Evolutionary conservation across 2,329 filamentous ascomycete species (phyloP).

Genomic region (Leptographium lundbergii): DNA sequence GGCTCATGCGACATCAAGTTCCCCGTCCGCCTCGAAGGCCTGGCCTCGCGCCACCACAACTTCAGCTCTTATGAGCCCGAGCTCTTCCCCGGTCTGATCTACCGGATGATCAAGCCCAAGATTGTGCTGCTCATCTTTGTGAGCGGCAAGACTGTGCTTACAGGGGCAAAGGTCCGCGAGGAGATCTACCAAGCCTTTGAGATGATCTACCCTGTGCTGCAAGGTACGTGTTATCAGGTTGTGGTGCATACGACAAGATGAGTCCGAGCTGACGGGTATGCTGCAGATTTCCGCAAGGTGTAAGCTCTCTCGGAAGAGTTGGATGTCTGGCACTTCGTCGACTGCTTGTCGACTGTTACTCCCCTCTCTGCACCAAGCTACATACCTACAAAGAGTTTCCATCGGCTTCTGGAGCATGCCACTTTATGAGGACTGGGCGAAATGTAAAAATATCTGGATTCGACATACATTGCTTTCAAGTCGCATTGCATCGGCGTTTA

Average conservation of each 20-base stretch:
- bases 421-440: not conserved
- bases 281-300: slow-evolving; percentile 44
- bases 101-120: slow-evolving; percentile 99
- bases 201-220: slow-evolving; percentile 92
- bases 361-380: not conserved
- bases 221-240: slow-evolving; percentile 43
- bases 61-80: slow-evolving; percentile 99
- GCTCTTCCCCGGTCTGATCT: slow-evolving; percentile 96
- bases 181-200: slow-evolving; percentile 97
- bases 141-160: slow-evolving; percentile 94
- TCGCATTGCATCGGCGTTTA: slow-evolving; percentile 47
- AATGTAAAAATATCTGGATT: slow-evolving; percentile 12
- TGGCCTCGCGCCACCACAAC: slow-evolving; percentile 95
- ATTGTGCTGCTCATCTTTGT: slow-evolving; percentile 97
- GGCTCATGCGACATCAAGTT: slow-evolving; percentile 99
- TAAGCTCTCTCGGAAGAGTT: slow-evolving; percentile 16
- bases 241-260: too few species aligned
- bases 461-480: slow-evolving; percentile 29
- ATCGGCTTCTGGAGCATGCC: not conserved
- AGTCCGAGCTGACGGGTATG: slow-evolving; percentile 1
- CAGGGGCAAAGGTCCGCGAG: slow-evolving; percentile 93
- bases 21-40: slow-evolving; percentile 88
- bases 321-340: not conserved
- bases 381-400: not conserved
- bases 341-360: not conserved